These are phyloP conservation scores for Hericium rajendrae DNA, from an alignment of 768 basidiomycete genomes.

Conservation along the genomic window DNA sequence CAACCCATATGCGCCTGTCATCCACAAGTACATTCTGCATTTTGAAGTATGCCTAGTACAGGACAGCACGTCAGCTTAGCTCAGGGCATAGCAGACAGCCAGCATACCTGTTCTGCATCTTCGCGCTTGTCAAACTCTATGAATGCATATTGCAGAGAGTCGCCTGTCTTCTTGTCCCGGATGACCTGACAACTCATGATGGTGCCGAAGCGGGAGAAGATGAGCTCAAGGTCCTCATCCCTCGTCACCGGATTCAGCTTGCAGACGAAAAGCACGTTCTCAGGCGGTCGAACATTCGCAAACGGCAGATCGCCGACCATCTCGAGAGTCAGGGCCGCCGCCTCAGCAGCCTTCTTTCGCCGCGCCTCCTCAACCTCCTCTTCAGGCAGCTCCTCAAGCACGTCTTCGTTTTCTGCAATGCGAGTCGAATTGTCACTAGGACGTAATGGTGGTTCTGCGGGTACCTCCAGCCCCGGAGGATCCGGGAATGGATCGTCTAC, in stretches of 20 bases:
- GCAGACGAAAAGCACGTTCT: constrained; percentile 98
- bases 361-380: constrained; percentile 76
- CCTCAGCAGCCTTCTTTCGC: constrained; percentile 82
- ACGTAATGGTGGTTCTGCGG: constrained; percentile 66
- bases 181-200: constrained; percentile 99
- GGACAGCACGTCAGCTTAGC: not conserved
- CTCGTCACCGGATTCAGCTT: constrained; percentile 93
- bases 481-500: constrained; percentile 90
- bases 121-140: constrained; percentile 95
- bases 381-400: constrained; percentile 69
- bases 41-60: constrained; percentile 87
- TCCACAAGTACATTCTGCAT: constrained; percentile 99
- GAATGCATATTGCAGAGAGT: constrained; percentile 96
- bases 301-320: constrained; percentile 99
- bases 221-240: constrained; percentile 94
- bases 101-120: constrained; percentile 81
- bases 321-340: constrained; percentile 92
- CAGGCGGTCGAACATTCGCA: constrained; percentile 94
- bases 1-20: constrained; percentile 97
- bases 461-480: constrained; percentile 62
- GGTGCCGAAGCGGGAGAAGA: constrained; percentile 89
- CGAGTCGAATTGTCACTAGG: constrained; percentile 83
- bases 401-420: constrained; percentile 93
- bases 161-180: constrained; percentile 90
- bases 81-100: not conserved